Base-by-base conservation (phyloP, 352 stramenopile genomes). In the Phytopythium kandeliae region DNA sequence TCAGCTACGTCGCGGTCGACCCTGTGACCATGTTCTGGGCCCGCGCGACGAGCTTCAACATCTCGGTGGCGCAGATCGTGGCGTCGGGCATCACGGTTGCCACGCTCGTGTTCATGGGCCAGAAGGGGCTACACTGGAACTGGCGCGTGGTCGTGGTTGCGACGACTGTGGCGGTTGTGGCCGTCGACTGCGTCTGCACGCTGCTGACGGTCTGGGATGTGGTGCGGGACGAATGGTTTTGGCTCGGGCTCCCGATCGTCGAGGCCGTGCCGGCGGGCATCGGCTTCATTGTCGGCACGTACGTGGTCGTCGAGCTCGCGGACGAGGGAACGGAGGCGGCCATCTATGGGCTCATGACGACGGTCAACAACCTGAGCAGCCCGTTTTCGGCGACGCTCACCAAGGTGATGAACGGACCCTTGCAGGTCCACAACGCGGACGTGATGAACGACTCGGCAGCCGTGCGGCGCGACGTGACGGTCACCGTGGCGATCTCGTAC, bases 161-260 rank as follows among this genome's bases (percentile, higher is more conserved):
- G 21, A 74, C 66, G 0, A 70, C 67, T 45, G 62, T 59, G 25
- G 54, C 49, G 16, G 70, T 63, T 26, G 57, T 79, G 15, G 65
- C 58, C 2, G 62, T 79, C 17, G 75, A 86, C 48, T 60, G 41
- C 0, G 60, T 78, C 48, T 71, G 79, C 59, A 83, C 68, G 1
- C 76, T 86, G 60, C 45, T 84, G 13, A 75, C 63, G 0, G 60
- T 68, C 2, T 86, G 71, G 74, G 65, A 81, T n/a, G 58, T 82
- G 4, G 49, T 80, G 7, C 71, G 74, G 13, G 79, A 74, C 57
- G 71, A 81, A 46, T 86, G 74, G 74, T 84, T 86, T 56, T 86
- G 67, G 71, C 58, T 80, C 2, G 69, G 72, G 40, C 64, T 83
- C 11, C 71, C 71, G 0, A 53, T 86, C 0, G 67, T 82, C 4